Conservation (phyloP, 2,329 filamentous ascomycete species). For the Fusarium dimerum region DNA sequence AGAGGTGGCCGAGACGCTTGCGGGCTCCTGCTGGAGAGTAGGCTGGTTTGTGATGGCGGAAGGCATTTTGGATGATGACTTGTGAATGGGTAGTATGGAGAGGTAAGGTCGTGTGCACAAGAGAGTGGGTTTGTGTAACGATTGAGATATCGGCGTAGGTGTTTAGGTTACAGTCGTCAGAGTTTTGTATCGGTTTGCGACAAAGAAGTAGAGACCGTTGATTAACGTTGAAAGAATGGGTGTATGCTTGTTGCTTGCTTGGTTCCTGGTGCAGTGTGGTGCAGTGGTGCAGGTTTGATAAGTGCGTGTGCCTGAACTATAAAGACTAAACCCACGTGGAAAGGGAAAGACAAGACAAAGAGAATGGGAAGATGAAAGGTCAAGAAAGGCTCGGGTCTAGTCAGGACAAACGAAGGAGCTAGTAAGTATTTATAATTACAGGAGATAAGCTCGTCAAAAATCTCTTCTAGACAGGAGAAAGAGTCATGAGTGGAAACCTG, state of each 20-base stretch:
- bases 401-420: no score
- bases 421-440: no score
- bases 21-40: constrained; percentile 9
- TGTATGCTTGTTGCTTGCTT: neutral
- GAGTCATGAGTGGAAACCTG: neutral
- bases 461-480: neutral
- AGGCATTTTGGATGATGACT: neutral
- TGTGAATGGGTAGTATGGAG: neutral
- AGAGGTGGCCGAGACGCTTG: constrained; percentile 13
- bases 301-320: constrained; percentile 1
- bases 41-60: constrained; percentile 7
- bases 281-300: no score
- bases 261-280: neutral
- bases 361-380: neutral
- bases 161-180: neutral
- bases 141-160: neutral
- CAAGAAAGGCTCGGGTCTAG: no score
- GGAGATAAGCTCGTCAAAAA: no score
- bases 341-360: neutral
- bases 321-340: neutral
- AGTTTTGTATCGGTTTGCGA: neutral
- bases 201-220: neutral
- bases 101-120: neutral
- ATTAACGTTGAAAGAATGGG: neutral
- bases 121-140: neutral